phyloP scores from a whole-genome alignment of 2,329 filamentous ascomycete species.

The Pseudogymnoascus sp. region DNA sequence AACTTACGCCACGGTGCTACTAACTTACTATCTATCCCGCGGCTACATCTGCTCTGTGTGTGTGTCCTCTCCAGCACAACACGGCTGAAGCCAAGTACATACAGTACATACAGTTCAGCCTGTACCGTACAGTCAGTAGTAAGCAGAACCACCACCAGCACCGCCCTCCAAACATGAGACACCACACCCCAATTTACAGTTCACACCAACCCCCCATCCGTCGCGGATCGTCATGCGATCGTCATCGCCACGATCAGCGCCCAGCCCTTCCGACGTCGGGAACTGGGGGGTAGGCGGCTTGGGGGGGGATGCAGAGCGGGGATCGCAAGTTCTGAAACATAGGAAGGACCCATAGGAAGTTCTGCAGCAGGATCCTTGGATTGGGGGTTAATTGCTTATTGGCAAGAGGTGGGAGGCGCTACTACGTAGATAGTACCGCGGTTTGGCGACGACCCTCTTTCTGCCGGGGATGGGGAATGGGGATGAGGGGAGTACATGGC shows the following conservation, averaged over 20 bases:
- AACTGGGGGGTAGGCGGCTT: background rate
- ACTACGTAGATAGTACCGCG: background rate
- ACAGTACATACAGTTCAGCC: too few relatives aligned
- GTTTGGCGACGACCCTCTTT: too few relatives aligned
- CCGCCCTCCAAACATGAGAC: background rate
- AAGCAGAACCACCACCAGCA: too few relatives aligned
- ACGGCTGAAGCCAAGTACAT: too few relatives aligned
- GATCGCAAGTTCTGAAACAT: background rate
- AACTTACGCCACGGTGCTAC: background rate
- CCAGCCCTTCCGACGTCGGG: background rate
- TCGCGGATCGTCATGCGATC: background rate
- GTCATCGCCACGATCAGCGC: background rate
- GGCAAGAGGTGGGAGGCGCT: background rate
- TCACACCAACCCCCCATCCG: background rate
- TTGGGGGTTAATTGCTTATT: too few relatives aligned
- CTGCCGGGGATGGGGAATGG: too few relatives aligned
- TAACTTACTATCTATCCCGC: background rate
- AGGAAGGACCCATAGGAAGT: background rate
- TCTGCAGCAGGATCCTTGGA: background rate
- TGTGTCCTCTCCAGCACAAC: background rate
- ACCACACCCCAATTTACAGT: background rate
- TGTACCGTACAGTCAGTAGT: too few relatives aligned
- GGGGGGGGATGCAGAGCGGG: background rate
- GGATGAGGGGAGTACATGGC: background rate
- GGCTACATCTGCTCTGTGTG: too few relatives aligned